phyloP scores from a whole-genome alignment of 2,329 filamentous ascomycete genomes.

The Diaporthe velutina region DNA sequence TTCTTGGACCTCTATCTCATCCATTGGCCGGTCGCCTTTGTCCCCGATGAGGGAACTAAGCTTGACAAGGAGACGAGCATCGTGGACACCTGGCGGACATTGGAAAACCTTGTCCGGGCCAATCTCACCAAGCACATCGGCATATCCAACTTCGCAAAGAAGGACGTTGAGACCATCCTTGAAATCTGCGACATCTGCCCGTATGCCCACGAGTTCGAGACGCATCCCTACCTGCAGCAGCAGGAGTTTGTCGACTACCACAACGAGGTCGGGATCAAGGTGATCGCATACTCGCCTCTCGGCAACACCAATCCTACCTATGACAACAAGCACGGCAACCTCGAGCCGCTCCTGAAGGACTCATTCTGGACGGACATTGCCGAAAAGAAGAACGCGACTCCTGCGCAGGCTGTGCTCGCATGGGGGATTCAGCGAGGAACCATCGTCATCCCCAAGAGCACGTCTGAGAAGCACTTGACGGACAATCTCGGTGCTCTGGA shows the following conservation, averaged over 20 bases:
- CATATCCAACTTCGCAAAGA: slow-evolving; percentile 69
- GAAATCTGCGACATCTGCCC: slow-evolving; percentile 62
- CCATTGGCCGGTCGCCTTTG: slow-evolving; percentile 62
- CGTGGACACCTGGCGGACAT: slow-evolving; percentile 67
- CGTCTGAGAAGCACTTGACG: slow-evolving; percentile 54
- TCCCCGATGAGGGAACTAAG: slow-evolving; percentile 46
- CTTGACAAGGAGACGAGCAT: slow-evolving; percentile 46
- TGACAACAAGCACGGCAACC: slow-evolving; percentile 45
- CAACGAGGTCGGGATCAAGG: slow-evolving; percentile 56
- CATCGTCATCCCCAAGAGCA: slow-evolving; percentile 64
- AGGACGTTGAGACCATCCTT: slow-evolving; percentile 54
- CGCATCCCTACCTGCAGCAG: slow-evolving; percentile 66
- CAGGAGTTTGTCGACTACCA: slow-evolving; percentile 61
- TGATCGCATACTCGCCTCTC: slow-evolving; percentile 62
- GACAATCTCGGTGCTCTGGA: slow-evolving; percentile 65
- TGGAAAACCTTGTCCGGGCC: slow-evolving; percentile 66
- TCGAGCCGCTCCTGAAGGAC: slow-evolving; percentile 55
- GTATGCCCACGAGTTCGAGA: slow-evolving; percentile 70
- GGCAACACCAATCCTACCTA: slow-evolving; percentile 66
- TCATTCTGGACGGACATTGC: slow-evolving; percentile 55
- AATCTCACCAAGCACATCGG: slow-evolving; percentile 70
- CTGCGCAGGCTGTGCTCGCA: slow-evolving; percentile 59
- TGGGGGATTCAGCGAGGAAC: slow-evolving; percentile 63
- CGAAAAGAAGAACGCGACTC: slow-evolving; percentile 54
- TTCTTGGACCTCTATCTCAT: slow-evolving; percentile 68